Evolutionary conservation across 257 asterid genomes (phyloP), one percentile per base, ranked within the genome.

Genomic region (Gardenia jasminoides): DNA sequence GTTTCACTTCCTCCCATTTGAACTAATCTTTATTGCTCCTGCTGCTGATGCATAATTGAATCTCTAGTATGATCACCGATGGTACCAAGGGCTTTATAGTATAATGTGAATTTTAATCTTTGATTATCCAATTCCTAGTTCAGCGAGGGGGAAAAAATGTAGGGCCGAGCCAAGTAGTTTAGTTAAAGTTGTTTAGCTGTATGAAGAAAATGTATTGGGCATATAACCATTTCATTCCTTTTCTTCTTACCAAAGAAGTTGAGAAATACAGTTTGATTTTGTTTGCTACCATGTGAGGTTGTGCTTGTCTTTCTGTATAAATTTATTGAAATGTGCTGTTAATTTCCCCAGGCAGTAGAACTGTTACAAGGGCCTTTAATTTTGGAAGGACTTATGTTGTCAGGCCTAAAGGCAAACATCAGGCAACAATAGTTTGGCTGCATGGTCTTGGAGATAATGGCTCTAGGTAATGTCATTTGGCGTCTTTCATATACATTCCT

Each of bases 371-470:
- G 87, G 85, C 94, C 70, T 82, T 91, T 80, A 89, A 89, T 68
- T 93, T 89, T 88, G 98, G 98, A 28, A 86, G 86, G 83, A 90
- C 98, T 24, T 84, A 87, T 72, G 98, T 93, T 79, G 94, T 93
- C 84, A 87, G 84, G 89, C 97, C 97, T 56, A 89, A 93, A 87
- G 96, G 94, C 66, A 86, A 87, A 85, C 97, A 93, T 87, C 94
- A 91, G 85, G 94, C 98, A 65, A 91, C 98, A 46, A 80, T 93
- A 85, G 97, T 93, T 50, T 91, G 94, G 98, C 78, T 93, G 82
- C 98, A 93, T 76, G 98, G 98, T 67, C 96, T 93, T 84, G 98
- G 98, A 24, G 97, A 93, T 85, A 89, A 88, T 58, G 97, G 98
- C 65, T 86, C 86, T 56, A 88, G 97, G 97, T 92, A 88, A 83